Base-by-base conservation (phyloP, 495 filamentous ascomycete genomes). In the Daldinia loculata region DNA sequence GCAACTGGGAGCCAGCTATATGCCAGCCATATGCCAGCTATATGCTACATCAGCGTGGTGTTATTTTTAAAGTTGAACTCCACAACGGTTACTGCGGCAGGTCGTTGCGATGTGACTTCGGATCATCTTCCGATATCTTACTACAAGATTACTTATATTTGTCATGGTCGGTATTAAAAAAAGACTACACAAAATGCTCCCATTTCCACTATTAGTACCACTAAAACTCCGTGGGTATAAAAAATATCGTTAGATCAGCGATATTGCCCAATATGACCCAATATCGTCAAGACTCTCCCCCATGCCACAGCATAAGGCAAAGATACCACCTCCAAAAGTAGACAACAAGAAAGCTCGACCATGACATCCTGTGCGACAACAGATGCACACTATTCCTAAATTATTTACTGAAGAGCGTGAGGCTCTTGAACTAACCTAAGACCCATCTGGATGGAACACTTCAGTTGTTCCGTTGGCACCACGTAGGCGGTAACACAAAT, bases 41-140 rank as follows among this genome's bases (percentile, higher is more conserved):
- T 29, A 29, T 29, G 27, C 27, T 29, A 29, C 69, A 65, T 56
- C 52, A 52, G 27, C 24, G 58, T 73, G 55, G 70, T 38, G 65
- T 65, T 69, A 39, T 45, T 41, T 58, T 59, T 59, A 59, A 48
- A 69, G 32, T 15, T 55, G 32, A 59, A 58, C 70, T 69, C 65
- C 62, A 66, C 57, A 22, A 66, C 19, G 64, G 51, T 52, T 63
- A 43, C 61, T 62, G 43, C 48, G 62, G 51, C 41, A 66, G 66
- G 66, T 69, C 62, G 70, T 73, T 63, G 70, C 70, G 62, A 69
- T 69, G 70, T 69, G 66, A 73, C 70, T 73, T 62, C 57, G 62
- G 70, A 45, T 58, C 51, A 61, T 57, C 61, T 73, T 57, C 61
- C 61, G 66, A 45, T 34, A 66, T 69, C 68, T 73, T 73, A 69